phyloP scores from a whole-genome alignment of 495 filamentous ascomycete genomes.

The Annulohypoxylon maeteangense region DNA sequence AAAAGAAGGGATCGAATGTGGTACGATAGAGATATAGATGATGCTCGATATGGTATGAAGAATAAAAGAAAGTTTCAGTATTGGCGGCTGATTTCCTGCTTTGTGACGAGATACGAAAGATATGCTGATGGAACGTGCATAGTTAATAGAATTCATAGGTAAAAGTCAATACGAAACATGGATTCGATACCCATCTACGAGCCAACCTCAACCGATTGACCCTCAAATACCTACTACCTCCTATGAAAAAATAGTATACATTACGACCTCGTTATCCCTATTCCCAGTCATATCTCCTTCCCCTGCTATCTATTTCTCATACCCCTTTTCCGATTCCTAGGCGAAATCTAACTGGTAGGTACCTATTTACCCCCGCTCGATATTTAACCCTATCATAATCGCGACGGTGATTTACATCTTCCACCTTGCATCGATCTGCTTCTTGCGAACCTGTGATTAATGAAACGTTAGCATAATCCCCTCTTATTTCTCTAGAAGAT shows the following conservation, averaged over 20 bases:
- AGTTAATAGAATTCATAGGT: too few relatives aligned
- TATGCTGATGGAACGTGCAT: too few relatives aligned
- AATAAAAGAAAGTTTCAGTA: conserved; percentile 5
- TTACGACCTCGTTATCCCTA: background rate
- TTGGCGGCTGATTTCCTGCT: background rate
- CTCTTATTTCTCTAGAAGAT: background rate
- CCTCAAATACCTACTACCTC: background rate
- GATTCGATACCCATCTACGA: background rate
- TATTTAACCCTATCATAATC: too few relatives aligned
- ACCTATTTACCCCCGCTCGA: too few relatives aligned
- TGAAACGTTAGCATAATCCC: conserved; percentile 7
- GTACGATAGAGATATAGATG: conserved; percentile 1
- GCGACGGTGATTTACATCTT: conserved; percentile 16
- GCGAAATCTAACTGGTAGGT: too few relatives aligned
- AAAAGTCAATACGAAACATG: background rate
- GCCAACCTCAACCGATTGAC: background rate
- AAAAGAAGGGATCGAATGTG: background rate
- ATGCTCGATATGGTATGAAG: background rate
- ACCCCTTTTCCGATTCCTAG: background rate
- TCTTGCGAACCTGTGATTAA: conserved; percentile 50
- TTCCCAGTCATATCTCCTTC: background rate
- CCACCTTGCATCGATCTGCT: conserved; percentile 55
- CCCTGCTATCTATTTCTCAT: background rate
- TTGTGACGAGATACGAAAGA: too few relatives aligned
- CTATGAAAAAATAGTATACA: conserved; percentile 12